A percentile compares a stretch with the other conserved stretches of the same genome.
These are phyloP conservation scores for Ceratonia siliqua DNA, from an alignment of 306 rosid genomes.

Conservation along the genomic window DNA sequence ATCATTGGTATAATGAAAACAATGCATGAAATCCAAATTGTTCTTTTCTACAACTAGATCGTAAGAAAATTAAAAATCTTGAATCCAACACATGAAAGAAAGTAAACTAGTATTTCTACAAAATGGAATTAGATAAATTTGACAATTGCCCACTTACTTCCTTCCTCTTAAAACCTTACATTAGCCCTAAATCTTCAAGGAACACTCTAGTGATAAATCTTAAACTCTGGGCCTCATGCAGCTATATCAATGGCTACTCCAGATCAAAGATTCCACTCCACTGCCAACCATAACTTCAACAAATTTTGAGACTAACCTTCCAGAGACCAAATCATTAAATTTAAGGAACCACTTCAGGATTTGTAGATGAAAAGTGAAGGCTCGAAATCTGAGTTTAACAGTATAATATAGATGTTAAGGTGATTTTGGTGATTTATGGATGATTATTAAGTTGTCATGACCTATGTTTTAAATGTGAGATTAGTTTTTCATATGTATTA, in stretches of 20 bases:
- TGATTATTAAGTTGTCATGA: too few species aligned
- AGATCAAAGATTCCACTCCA: constrained; percentile 3
- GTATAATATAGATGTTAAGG: not conserved
- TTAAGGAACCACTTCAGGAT: not conserved
- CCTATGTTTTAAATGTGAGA: too few species aligned
- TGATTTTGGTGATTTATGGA: not conserved
- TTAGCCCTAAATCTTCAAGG: not conserved
- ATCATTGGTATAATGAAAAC: not conserved
- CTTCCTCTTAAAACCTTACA: not conserved
- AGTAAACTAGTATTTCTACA: not conserved
- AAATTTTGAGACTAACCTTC: not conserved
- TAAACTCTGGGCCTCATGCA: not conserved
- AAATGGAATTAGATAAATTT: not conserved
- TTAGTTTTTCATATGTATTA: too few species aligned
- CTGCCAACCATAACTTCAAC: not conserved
- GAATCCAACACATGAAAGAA: not conserved
- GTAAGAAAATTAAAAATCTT: not conserved
- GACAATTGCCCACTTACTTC: not conserved
- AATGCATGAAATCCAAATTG: not conserved
- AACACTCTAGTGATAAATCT: not conserved
- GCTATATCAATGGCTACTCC: not conserved
- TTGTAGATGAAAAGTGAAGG: not conserved
- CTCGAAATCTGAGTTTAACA: not conserved
- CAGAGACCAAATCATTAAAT: not conserved
- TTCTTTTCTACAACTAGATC: not conserved